Base-by-base conservation (phyloP, 177 flowering plant genomes). In the Tripterygium wilfordii region DNA sequence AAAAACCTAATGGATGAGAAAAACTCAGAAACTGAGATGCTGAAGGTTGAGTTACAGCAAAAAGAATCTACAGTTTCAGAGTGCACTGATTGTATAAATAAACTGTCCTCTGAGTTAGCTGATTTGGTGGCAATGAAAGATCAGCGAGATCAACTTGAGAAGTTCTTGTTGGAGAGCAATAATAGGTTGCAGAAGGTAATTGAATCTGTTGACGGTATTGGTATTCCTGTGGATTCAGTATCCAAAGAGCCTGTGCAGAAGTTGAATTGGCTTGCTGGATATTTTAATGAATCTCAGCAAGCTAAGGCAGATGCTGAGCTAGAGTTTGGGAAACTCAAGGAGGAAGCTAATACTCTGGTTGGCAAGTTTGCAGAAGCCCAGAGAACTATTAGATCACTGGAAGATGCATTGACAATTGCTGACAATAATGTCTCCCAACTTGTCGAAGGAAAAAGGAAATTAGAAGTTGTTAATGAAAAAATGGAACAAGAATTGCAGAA, bases 221-320 rank as follows among this genome's bases (percentile, higher is more conserved):
- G 23, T 60, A 55, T 72, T 62, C 80, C 89, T 3, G 61, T 38
- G 53, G 75, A 63, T 55, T 48, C 61, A 37, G 59, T 32, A 28
- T 72, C 68, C 61, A 65, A 77, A 45, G 85, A 82, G 22, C 89
- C 94, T 26, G 43, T 70, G 19, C 88, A 71, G 28, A 92, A 86
- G 70, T 45, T 82, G 42, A 70, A 68, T 43, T 76, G 85, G 84
- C 52, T 90, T 58, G 65, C 65, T 17, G 68, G 60, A 18, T 66
- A 63, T 58, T 24, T 79, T 14, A 54, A 38, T 52, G 83, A 82
- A 53, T 72, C 58, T 51, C 67, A 78, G 56, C 48, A 32, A 45
- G 69, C 72, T 27, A 76, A 67, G 60, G 32, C 35, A 13, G 36
- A 26, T 53, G 46, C 62, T 14, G 77, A 79, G 39, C 58, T 71